phyloP scores from a whole-genome alignment of 2,329 filamentous ascomycete genomes.

The Alternaria sp. region DNA sequence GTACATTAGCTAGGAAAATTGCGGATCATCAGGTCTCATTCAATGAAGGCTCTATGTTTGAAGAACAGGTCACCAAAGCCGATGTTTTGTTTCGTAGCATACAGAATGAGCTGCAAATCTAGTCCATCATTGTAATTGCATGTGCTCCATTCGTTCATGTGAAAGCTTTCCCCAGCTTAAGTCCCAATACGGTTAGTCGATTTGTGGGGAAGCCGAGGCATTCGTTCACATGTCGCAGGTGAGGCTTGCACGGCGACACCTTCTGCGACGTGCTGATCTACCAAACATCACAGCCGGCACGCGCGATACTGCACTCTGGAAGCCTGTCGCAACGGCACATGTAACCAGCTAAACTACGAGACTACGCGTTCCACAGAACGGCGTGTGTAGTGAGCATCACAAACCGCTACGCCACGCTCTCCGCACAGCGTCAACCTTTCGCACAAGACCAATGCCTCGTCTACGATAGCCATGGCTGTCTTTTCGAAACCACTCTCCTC shows the following conservation, averaged over 20 bases:
- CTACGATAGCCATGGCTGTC: conserved; percentile 47
- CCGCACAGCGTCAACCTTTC: background rate
- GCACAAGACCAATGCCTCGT: conserved; percentile 21
- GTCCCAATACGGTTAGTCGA: conserved; percentile 7
- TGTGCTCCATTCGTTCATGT: conserved; percentile 1
- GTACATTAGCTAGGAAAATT: background rate
- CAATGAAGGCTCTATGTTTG: background rate
- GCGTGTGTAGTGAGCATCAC: background rate
- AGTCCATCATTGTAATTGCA: background rate
- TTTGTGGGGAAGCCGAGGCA: conserved; percentile 32
- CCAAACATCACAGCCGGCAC: conserved; percentile 15
- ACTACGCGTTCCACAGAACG: background rate
- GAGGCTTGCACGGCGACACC: conserved; percentile 15
- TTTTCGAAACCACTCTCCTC: conserved; percentile 48
- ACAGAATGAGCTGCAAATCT: background rate
- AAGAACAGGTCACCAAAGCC: background rate
- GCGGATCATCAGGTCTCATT: background rate
- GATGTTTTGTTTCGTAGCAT: background rate
- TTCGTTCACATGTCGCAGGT: conserved; percentile 28
- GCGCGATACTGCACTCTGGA: background rate
- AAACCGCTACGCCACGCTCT: conserved; percentile 2
- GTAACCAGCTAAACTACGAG: too few relatives aligned
- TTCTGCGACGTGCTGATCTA: conserved; percentile 4
- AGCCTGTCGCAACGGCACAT: background rate
- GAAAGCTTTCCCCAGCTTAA: conserved; percentile 14